Evolutionary conservation across 352 stramenopile genomes (phyloP), one percentile per base, ranked within the genome.

Genomic region (Phytopythium vexans): DNA sequence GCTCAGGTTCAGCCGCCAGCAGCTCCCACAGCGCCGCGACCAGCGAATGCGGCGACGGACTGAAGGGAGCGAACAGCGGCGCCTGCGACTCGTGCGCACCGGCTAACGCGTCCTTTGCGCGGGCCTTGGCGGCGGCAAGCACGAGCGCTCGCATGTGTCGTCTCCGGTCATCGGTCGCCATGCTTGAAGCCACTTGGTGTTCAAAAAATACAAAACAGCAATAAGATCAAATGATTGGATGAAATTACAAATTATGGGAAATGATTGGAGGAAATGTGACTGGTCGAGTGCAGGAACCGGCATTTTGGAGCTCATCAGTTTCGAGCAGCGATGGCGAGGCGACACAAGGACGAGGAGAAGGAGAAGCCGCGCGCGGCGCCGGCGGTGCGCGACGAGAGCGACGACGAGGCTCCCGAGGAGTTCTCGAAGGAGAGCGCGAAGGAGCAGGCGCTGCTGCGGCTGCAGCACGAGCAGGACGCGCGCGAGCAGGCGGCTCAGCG

Each of bases 331-430:
- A 47, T 39, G 38, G 52, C 43, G 27, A 40, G 35, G 33, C 21
- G 39, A 42, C 9, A 52, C 34, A 58, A 47, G 64, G 42, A 73
- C 60, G 52, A 75, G 54, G 55, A 60, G 51, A 42, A 45, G 54
- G 49, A 57, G 58, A 42, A 52, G 49, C 51, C 59, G 5, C 52
- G 43, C 34, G 52, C 33, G 56, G 42, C 45, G 8, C 10, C 27
- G 4, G 42, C 42, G 1, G 27, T 2, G n/a, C 40, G 46, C n/a
- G 65, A 71, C 47, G 66, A 79, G 41, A 86, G 73, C 59, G 80
- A 90, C 41, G 82, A 91, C 53, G 82, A 90, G 58, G 80, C 82
- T 31, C 82, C 82, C 27, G 82, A 93, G 56, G 74, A 86, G 37
- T 74, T 93, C 53, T 84, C 76, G 49, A 93, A 89, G 64, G 68